Evolutionary conservation across 176 grass and related monocot genomes (phyloP), one percentile per base, ranked within the genome.

Genomic region (Musa troglodytarum): DNA sequence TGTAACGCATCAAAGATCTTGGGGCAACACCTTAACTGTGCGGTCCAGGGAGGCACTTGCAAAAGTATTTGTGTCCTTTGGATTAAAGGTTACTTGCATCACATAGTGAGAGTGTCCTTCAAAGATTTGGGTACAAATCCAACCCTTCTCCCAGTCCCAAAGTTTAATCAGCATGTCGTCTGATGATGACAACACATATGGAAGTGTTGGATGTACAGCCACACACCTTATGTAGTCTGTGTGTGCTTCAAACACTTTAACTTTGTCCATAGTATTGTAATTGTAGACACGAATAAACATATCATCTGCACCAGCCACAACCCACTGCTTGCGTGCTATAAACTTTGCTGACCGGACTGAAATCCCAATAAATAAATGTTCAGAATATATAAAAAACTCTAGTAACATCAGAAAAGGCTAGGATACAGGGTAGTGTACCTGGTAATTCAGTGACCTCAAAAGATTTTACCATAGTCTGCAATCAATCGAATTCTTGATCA

Each of bases 161-260:
- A 94, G 80, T 71, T 99, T 99, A 86, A 99, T 99, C 81, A 99
- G 75, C 95, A 99, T 99, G 81, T 99, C 95, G 79, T 99, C 95
- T 81, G 95, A 99, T 50, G 95, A 99, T 80, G 95, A 99, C 26
- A 99, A 70, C 29, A 99, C 88, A 84, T 94, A 99, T 77, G 90
- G 88, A 71, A 99, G 90, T 63, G 88, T 99, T 71, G 95, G 95
- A 83, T 99, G 95, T 65, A 99, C 95, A 34, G 90, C 95, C 51
- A 99, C 90, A 89, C 88, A 99, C 82, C 95, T 91, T 28, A 99
- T 74, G 53, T 74, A 74, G 52, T 77, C 75, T 65, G 61, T 77
- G 58, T 77, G 75, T 9, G 75, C 75, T 15, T 77, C 75, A 65
- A 77, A 77, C 19, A 66, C 59, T 52, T 77, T 77, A 16, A 77